Evolutionary conservation across 108 stramenopile species (phyloP).

Genomic region (Cyclotella sp.): DNA sequence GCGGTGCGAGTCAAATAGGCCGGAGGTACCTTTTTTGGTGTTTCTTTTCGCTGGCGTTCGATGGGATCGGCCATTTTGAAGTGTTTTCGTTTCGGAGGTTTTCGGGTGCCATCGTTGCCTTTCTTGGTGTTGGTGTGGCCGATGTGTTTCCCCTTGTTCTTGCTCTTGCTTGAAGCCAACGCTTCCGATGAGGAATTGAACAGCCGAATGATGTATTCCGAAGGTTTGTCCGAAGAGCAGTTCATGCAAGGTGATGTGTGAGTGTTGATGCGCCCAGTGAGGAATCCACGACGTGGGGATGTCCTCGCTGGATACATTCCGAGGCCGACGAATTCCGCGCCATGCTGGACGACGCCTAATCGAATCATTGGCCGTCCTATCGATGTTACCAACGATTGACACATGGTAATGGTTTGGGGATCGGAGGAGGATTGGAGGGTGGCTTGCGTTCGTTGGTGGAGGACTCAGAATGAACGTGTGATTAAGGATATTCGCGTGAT

Average conservation of each 20-base stretch:
- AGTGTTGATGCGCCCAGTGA: too few species aligned
- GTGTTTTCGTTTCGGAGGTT: neutral
- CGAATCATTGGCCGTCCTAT: neutral
- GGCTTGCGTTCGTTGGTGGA: too few species aligned
- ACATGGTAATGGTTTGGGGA: too few species aligned
- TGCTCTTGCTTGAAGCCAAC: neutral
- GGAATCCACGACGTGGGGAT: too few species aligned
- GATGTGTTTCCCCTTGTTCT: slow-evolving; percentile 1
- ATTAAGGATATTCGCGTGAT: too few species aligned
- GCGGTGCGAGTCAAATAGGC: slow-evolving; percentile 41
- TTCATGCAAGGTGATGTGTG: too few species aligned
- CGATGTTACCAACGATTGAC: neutral
- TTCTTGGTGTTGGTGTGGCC: neutral
- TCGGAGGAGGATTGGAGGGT: too few species aligned
- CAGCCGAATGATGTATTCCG: neutral
- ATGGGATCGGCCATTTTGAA: neutral
- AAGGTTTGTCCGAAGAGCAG: too few species aligned
- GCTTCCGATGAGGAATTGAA: neutral
- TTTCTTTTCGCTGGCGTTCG: slow-evolving; percentile 12
- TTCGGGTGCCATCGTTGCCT: neutral
- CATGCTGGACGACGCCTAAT: too few species aligned
- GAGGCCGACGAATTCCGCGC: too few species aligned
- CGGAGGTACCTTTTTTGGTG: slow-evolving; percentile 28
- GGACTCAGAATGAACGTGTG: too few species aligned
- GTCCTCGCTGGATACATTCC: too few species aligned